Evolutionary conservation across 345 rosid genomes (phyloP).

Genomic region (Linum tenue): DNA sequence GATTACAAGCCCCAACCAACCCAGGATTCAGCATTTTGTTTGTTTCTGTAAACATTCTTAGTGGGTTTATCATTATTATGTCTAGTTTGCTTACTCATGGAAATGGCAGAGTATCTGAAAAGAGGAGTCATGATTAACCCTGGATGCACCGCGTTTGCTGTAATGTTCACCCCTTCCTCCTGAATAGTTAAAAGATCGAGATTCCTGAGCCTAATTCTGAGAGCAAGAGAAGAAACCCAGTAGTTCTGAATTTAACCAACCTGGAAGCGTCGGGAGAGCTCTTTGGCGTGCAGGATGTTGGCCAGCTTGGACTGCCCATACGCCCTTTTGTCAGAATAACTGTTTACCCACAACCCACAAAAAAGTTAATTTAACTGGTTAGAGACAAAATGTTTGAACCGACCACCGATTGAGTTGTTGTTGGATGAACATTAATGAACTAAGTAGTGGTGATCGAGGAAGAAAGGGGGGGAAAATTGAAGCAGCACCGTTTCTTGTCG

Average conservation of each 20-base stretch:
- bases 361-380: too few species aligned
- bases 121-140: slow-evolving; percentile 90
- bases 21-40: neutral
- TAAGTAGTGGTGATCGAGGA: too few species aligned
- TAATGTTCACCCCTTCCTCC: slow-evolving; percentile 73
- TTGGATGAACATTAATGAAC: too few species aligned
- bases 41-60: neutral
- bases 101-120: slow-evolving; percentile 43
- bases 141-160: slow-evolving; percentile 86
- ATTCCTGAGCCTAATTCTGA: neutral
- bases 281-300: slow-evolving; percentile 72
- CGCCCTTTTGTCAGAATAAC: slow-evolving; percentile 78
- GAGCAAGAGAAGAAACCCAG: neutral
- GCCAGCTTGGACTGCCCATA: slow-evolving; percentile 95
- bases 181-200: slow-evolving; percentile 12
- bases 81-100: slow-evolving; percentile 48
- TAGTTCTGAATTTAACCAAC: slow-evolving; percentile 20
- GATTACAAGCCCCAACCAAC: neutral
- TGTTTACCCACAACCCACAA: slow-evolving; percentile 12
- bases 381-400: too few species aligned
- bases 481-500: slow-evolving; percentile 34
- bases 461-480: too few species aligned
- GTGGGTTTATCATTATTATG: neutral
- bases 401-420: too few species aligned
- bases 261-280: slow-evolving; percentile 79